Evolutionary conservation across 306 rosid species (phyloP), one percentile per base, ranked within the genome.

Genomic region (Corylus avellana): DNA sequence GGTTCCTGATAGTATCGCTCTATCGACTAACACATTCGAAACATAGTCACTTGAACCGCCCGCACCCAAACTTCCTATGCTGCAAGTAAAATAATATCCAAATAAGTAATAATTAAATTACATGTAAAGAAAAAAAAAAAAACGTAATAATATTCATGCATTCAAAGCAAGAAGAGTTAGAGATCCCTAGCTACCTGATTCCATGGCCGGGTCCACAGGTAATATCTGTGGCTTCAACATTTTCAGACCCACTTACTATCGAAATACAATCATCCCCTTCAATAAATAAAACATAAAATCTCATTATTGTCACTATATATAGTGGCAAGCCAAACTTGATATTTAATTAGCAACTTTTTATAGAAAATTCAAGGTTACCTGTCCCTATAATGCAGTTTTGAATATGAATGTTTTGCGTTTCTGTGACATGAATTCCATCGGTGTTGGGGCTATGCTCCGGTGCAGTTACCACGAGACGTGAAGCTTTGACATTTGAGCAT

Each of bases 1-100:
- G 0, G 97, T 92, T 75, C 94, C 94, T 73, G 53, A 71, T n/a
- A 94, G 46, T 9, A 25, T 84, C 16, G 85, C 94, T 81, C 88
- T 58, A 49, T 84, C 73, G 46, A 94, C 92, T 7, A 76, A 11
- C 78, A 94, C 95, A 62, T 92, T 77, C 0, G 94, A 90, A 47
- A 94, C 98, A 35, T 84, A 7, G 25, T 88, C 98, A 76, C 84
- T 83, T 47, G 96, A 84, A 44, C 89, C 70, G 12, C 13, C 83
- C 55, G 87, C 85, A 61, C 98, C 98, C 76, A 94, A 87, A 77
- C 98, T 94, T 78, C 97, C 98, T 80, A 94, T 89, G 89, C 98
- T 94, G 78, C 74, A 72, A 59, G 63, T 9, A 72, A 59, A 20
- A 32, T 14, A 20, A 61, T 56, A 54, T 50, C 14, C 54, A 35